Evolutionary conservation across 139 green algal species (phyloP), one percentile per base, ranked within the genome.

Genomic region (Auxenochlorella pyrenoidosa): DNA sequence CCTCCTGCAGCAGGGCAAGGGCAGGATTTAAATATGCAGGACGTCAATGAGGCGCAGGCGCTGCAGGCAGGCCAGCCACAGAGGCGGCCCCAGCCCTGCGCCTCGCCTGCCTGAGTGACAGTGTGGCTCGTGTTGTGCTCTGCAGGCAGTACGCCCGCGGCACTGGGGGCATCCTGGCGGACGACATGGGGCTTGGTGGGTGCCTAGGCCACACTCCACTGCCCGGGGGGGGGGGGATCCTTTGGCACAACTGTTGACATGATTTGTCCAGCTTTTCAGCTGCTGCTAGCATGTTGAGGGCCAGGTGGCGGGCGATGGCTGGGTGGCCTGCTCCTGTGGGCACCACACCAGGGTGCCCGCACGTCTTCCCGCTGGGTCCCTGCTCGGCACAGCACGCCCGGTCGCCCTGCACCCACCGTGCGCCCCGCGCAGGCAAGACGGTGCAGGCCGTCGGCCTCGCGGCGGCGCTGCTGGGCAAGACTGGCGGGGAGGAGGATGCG

Each of bases 381-480:
- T 30, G 21, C 59, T 30, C 59, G 16, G 3, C 16, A 40, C 66
- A 16, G 60, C 60, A 18, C 60, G 12, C 5, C 12, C 60, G 12
- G 60, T 30, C 60, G 16, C 16, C 60, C 4, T 30, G 3, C 28
- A 36, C 26, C 10, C 30, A 34, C 54, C 18, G 54, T 26, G 54
- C 16, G 18, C 47, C 8, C 54, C 16, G 15, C 18, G 54, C 54
- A 47, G 94, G 94, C 44, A 97, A 97, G 87, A 97, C 94, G 13
- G 89, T 96, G 65, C 95, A 98, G 91, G 91, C 91, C 16, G 96
- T 97, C 44, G 91, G 90, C 3, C 96, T 97, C 81, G 63, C 93
- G 21, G 84, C 93, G 1, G 94, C 94, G 0, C 54, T 97, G 72
- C 87, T 97, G 75, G 88, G 75, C 51, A 95, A 95, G 91, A 86